These are phyloP conservation scores for Platanus orientalis DNA, from an alignment of 164 flowering plant genomes.

Conservation along the genomic window DNA sequence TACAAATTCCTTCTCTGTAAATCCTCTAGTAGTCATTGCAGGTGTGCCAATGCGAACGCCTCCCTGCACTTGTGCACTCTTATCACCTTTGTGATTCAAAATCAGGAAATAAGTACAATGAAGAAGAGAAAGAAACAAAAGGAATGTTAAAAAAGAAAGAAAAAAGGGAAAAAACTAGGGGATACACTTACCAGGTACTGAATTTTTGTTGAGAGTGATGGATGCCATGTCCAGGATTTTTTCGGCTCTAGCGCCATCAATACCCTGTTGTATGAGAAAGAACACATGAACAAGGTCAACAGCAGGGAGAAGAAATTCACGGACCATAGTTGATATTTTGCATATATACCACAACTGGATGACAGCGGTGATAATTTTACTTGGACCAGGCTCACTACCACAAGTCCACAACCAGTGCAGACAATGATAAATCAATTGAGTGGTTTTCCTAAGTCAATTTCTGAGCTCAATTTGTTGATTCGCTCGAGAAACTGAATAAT, in stretches of 20 bases:
- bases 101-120: neutral
- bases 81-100: constrained; percentile 50
- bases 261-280: constrained; percentile 33
- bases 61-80: constrained; percentile 86
- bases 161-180: too few species aligned
- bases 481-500: too few species aligned
- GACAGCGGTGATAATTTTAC: too few species aligned
- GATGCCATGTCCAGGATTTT: constrained; percentile 90
- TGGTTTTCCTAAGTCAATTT: too few species aligned
- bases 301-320: neutral
- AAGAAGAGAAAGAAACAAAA: neutral
- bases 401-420: too few species aligned
- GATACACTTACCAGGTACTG: constrained; percentile 68
- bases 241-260: constrained; percentile 89
- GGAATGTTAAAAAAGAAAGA: too few species aligned
- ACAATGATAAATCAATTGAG: too few species aligned
- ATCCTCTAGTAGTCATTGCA: constrained; percentile 92
- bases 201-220: constrained; percentile 91
- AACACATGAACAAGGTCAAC: neutral
- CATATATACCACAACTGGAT: too few species aligned
- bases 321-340: neutral
- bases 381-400: too few species aligned
- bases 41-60: constrained; percentile 97
- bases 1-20: constrained; percentile 63
- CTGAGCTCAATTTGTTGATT: too few species aligned